Evolutionary conservation across 495 filamentous ascomycete genomes (phyloP).

Genomic region (Amorphotheca resinae): DNA sequence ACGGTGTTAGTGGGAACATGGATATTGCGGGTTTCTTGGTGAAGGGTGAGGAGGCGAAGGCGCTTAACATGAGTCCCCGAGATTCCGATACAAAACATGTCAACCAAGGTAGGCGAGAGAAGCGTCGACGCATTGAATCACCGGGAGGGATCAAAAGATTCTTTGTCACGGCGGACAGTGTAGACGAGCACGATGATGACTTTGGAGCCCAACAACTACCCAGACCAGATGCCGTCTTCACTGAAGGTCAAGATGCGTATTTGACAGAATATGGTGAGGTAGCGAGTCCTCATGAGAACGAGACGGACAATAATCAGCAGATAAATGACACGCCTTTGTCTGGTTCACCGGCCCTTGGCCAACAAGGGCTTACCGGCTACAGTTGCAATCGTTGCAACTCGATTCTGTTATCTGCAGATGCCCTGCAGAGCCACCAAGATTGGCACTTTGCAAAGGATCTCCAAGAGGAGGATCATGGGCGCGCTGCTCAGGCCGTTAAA

Average conservation of each 20-base stretch:
- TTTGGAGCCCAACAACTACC: slow-evolving; percentile 14
- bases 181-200: slow-evolving; percentile 14
- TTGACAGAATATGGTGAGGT: slow-evolving; percentile 11
- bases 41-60: slow-evolving; percentile 61
- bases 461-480: slow-evolving; percentile 44
- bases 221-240: slow-evolving; percentile 9
- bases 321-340: not conserved
- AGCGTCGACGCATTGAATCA: slow-evolving; percentile 36
- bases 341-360: slow-evolving; percentile 19
- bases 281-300: slow-evolving; percentile 23
- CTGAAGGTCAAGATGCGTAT: slow-evolving; percentile 20
- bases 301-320: slow-evolving; percentile 10
- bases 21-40: slow-evolving; percentile 78
- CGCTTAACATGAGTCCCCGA: slow-evolving; percentile 24
- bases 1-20: slow-evolving; percentile 67
- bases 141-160: slow-evolving; percentile 43
- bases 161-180: slow-evolving; percentile 28
- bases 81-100: not conserved
- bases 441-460: slow-evolving; percentile 94
- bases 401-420: slow-evolving; percentile 36
- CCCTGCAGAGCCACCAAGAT: slow-evolving; percentile 70
- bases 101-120: slow-evolving; percentile 29
- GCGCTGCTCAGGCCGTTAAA: slow-evolving; percentile 1
- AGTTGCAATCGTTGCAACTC: slow-evolving; percentile 55
- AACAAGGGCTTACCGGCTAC: slow-evolving; percentile 28